Conservation (phyloP, 2,329 filamentous ascomycete species). For the Microthyrium microscopicum region DNA sequence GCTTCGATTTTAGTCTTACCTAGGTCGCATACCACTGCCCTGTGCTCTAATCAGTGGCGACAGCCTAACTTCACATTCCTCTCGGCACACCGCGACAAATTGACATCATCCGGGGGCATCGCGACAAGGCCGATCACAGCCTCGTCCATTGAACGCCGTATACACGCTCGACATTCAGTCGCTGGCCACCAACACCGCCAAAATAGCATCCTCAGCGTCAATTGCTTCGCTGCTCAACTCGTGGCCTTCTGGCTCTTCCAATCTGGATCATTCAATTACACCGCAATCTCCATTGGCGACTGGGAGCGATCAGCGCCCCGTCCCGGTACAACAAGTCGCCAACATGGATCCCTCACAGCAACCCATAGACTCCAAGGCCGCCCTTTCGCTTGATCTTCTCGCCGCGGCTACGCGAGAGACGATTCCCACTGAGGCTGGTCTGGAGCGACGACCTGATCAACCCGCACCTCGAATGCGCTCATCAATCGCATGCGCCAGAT, state of each 20-base stretch:
- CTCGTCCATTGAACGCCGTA: no score
- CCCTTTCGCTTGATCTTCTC: constrained; percentile 13
- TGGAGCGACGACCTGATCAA: constrained; percentile 13
- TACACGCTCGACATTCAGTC: not conserved
- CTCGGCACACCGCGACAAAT: no score
- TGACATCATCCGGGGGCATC: no score
- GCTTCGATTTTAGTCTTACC: no score
- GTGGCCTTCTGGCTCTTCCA: constrained; percentile 4
- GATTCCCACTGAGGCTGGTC: constrained; percentile 6
- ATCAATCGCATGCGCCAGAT: constrained; percentile 62
- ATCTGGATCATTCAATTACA: constrained; percentile 12
- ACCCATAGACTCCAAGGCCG: constrained; percentile 3
- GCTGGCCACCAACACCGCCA: constrained; percentile 14
- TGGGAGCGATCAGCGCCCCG: constrained; percentile 7
- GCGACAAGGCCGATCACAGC: no score
- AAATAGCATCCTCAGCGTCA: constrained; percentile 15
- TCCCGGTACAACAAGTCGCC: constrained; percentile 7
- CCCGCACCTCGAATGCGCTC: constrained; percentile 44
- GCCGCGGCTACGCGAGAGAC: constrained; percentile 12
- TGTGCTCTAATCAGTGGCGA: no score
- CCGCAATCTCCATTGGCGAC: constrained; percentile 12
- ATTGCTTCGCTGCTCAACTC: constrained; percentile 15
- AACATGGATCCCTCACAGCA: constrained; percentile 1
- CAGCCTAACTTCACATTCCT: no score
- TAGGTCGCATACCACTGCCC: no score